Percentiles rank a stretch among this genome's conserved stretches.
phyloP scores from a whole-genome alignment of 768 basidiomycete species.

The Trametes cingulata region DNA sequence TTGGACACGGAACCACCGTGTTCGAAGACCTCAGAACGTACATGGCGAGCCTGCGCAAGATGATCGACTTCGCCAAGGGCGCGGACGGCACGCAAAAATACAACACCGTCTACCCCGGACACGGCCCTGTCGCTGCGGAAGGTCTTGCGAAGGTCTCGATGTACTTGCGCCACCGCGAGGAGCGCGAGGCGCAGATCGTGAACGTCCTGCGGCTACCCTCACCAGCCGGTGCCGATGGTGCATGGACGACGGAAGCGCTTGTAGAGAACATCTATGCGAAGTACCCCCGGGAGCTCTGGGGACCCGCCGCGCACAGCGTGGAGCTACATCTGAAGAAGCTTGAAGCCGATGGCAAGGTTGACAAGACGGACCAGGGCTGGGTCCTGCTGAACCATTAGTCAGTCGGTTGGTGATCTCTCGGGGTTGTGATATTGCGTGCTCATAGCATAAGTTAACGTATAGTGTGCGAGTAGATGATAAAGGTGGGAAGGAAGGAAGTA shows the following conservation, averaged over 20 bases:
- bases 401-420: not conserved
- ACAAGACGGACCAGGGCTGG: constrained; percentile 22
- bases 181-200: constrained; percentile 81
- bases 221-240: constrained; percentile 26
- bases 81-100: constrained; percentile 39
- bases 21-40: constrained; percentile 83
- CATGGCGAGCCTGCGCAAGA: constrained; percentile 58
- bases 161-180: constrained; percentile 80
- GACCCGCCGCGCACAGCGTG: constrained; percentile 69
- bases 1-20: constrained; percentile 88
- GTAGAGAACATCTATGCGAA: constrained; percentile 67
- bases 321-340: constrained; percentile 76
- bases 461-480: constrained; percentile 6
- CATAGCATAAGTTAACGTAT: constrained; percentile 8
- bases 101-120: constrained; percentile 77
- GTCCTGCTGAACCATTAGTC: constrained; percentile 7
- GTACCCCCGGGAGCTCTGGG: constrained; percentile 72
- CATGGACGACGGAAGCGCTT: constrained; percentile 67
- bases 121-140: constrained; percentile 75
- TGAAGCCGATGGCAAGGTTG: constrained; percentile 59
- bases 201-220: constrained; percentile 43
- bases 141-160: constrained; percentile 60
- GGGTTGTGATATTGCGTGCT: not conserved
- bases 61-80: constrained; percentile 41
- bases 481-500: constrained; percentile 2